Evolutionary conservation across 495 filamentous ascomycete species (phyloP).

Genomic region (Aspergillus hancockii): DNA sequence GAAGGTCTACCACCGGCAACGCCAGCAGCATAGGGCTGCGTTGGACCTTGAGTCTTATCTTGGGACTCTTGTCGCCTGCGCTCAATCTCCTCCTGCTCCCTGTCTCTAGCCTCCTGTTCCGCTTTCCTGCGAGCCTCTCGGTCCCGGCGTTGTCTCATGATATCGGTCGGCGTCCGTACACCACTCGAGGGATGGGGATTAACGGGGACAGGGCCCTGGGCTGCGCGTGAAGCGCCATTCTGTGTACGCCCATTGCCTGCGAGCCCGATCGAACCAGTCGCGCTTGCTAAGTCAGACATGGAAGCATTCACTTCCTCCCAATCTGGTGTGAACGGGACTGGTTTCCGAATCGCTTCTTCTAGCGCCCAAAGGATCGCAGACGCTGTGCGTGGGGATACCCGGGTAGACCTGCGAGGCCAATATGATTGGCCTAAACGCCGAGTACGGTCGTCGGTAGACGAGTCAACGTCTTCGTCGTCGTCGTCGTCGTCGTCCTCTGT

Average conservation of each 20-base stretch:
- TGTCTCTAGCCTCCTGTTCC: slow-evolving; percentile 53
- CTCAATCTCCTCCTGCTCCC: slow-evolving; percentile 55
- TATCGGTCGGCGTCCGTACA: slow-evolving; percentile 62
- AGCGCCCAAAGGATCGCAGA: slow-evolving; percentile 87
- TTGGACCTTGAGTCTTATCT: slow-evolving; percentile 37
- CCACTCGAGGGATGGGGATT: slow-evolving; percentile 45
- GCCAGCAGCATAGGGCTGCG: slow-evolving; percentile 54
- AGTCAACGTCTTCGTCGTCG: slow-evolving; percentile 33
- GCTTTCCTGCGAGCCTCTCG: slow-evolving; percentile 67
- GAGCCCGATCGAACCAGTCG: slow-evolving; percentile 42
- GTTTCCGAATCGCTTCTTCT: slow-evolving; percentile 85
- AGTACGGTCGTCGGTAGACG: slow-evolving; percentile 37
- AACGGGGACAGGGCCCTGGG: slow-evolving; percentile 49
- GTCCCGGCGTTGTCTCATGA: slow-evolving; percentile 71
- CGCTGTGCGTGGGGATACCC: slow-evolving; percentile 64
- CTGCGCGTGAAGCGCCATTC: slow-evolving; percentile 49
- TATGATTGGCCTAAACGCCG: slow-evolving; percentile 42
- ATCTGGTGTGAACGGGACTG: slow-evolving; percentile 82
- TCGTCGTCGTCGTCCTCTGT: slow-evolving; percentile 30
- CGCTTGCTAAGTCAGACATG: slow-evolving; percentile 82
- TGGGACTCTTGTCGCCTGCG: slow-evolving; percentile 54
- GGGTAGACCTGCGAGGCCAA: slow-evolving; percentile 55
- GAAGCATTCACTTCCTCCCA: slow-evolving; percentile 86
- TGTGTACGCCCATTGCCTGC: slow-evolving; percentile 46
- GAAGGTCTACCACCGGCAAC: slow-evolving; percentile 52